Percentiles rank a stretch among this genome's conserved stretches.
Evolutionary conservation across 2,329 filamentous ascomycete species (phyloP).

Genomic region (Akanthomyces dipterigenus): DNA sequence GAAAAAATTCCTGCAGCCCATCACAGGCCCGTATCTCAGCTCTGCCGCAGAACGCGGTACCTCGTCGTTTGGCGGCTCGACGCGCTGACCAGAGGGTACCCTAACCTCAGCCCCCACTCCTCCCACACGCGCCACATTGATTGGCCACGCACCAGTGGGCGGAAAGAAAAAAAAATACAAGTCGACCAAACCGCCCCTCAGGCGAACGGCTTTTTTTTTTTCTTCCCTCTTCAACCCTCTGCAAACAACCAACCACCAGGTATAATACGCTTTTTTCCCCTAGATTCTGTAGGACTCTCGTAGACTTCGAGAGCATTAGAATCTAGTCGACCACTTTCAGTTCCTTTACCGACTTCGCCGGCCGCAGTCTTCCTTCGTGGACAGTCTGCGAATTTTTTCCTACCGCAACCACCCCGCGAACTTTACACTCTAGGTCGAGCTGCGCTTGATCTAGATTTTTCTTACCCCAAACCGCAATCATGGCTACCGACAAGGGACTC

Average conservation of each 20-base stretch:
- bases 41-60: neutral
- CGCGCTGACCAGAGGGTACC: constrained; percentile 21
- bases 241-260: constrained; percentile 23
- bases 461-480: constrained; percentile 66
- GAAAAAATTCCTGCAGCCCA: neutral
- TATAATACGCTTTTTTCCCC: constrained; percentile 27
- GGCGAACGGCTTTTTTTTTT: constrained; percentile 33
- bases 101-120: constrained; percentile 12
- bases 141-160: constrained; percentile 18
- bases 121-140: constrained; percentile 7
- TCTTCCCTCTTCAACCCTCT: constrained; percentile 20
- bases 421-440: constrained; percentile 59
- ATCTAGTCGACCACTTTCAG: constrained; percentile 36
- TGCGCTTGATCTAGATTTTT: constrained; percentile 66
- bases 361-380: constrained; percentile 27
- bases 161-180: constrained; percentile 30
- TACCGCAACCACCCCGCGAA: constrained; percentile 32
- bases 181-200: constrained; percentile 30
- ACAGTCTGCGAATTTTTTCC: constrained; percentile 32
- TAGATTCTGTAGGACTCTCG: constrained; percentile 37
- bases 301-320: constrained; percentile 37
- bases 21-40: neutral
- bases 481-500: constrained; percentile 97
- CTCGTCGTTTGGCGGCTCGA: neutral
- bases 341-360: constrained; percentile 17